A percentile compares a stretch with the other conserved stretches of the same genome.
Conservation (phyloP, 2,329 filamentous ascomycete genomes). For the Fusarium setosum region DNA sequence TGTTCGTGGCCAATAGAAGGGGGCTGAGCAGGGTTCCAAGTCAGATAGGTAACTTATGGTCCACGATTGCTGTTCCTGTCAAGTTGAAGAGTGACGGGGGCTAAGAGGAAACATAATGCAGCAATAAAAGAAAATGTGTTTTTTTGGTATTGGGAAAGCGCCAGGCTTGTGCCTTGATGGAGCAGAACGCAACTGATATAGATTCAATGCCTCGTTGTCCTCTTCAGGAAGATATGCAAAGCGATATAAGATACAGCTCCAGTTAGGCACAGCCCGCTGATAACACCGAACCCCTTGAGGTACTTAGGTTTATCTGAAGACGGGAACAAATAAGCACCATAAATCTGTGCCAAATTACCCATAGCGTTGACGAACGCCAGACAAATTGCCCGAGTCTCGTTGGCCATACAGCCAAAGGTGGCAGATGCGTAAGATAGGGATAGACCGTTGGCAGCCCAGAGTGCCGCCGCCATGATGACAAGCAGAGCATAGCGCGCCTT, state of each 20-base stretch:
- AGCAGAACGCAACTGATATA: too few relatives aligned
- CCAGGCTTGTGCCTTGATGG: too few relatives aligned
- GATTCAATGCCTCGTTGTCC: too few relatives aligned
- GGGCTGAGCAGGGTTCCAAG: too few relatives aligned
- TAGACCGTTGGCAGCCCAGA: constrained; percentile 65
- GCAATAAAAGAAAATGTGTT: too few relatives aligned
- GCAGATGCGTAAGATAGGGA: constrained; percentile 63
- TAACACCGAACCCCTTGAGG: constrained; percentile 55
- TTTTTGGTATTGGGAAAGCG: too few relatives aligned
- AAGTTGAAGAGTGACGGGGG: too few relatives aligned
- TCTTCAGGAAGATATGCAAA: constrained; percentile 14
- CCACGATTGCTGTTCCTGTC: too few relatives aligned
- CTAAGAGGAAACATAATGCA: too few relatives aligned
- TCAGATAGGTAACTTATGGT: too few relatives aligned
- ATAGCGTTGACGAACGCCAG: constrained; percentile 66
- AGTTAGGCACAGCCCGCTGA: constrained; percentile 30
- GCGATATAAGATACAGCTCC: constrained; percentile 16
- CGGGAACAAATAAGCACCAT: constrained; percentile 66
- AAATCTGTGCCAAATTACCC: constrained; percentile 67
- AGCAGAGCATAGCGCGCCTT: constrained; percentile 64
- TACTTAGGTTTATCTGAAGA: constrained; percentile 60
- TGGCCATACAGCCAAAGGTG: constrained; percentile 61
- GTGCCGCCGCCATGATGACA: constrained; percentile 65
- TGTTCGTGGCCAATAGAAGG: too few relatives aligned
- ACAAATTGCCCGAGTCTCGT: constrained; percentile 58